Conservation (phyloP, 2,329 filamentous ascomycete species). For the Tolypocladium ovalisporum region DNA sequence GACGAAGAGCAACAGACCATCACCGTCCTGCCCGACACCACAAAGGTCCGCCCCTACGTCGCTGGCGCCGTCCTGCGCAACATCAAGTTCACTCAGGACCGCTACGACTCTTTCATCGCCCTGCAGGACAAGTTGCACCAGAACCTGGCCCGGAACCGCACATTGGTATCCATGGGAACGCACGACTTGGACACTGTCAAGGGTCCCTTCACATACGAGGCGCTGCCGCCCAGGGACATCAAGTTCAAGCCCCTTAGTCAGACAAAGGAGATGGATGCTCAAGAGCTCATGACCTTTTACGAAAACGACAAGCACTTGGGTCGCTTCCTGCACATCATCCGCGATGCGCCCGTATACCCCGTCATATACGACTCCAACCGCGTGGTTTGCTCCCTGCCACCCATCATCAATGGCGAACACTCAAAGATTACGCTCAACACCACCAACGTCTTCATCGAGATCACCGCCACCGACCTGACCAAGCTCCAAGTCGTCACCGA, state of each 20-base stretch:
- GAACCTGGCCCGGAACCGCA: constrained; percentile 86
- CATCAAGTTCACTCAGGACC: constrained; percentile 80
- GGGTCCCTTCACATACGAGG: constrained; percentile 95
- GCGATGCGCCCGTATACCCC: constrained; percentile 86
- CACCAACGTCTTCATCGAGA: constrained; percentile 92
- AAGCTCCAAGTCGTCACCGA: constrained; percentile 94
- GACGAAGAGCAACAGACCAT: constrained; percentile 69
- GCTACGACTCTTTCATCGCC: constrained; percentile 95
- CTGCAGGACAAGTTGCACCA: constrained; percentile 97
- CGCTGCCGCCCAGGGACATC: constrained; percentile 82
- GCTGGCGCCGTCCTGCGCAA: constrained; percentile 83
- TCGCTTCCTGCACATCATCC: constrained; percentile 86
- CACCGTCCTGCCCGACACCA: constrained; percentile 65
- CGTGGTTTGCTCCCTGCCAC: constrained; percentile 83
- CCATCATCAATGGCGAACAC: constrained; percentile 95
- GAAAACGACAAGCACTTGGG: constrained; percentile 89
- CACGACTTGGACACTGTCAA: constrained; percentile 91
- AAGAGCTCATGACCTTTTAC: constrained; percentile 89
- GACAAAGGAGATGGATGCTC: constrained; percentile 73
- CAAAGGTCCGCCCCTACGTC: constrained; percentile 74
- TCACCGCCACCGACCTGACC: constrained; percentile 89
- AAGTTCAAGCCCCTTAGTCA: constrained; percentile 88
- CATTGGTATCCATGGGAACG: constrained; percentile 92
- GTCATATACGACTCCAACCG: constrained; percentile 88
- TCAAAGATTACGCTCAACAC: constrained; percentile 92